phyloP scores from a whole-genome alignment of 768 basidiomycete genomes.

The Pholiota microspora region DNA sequence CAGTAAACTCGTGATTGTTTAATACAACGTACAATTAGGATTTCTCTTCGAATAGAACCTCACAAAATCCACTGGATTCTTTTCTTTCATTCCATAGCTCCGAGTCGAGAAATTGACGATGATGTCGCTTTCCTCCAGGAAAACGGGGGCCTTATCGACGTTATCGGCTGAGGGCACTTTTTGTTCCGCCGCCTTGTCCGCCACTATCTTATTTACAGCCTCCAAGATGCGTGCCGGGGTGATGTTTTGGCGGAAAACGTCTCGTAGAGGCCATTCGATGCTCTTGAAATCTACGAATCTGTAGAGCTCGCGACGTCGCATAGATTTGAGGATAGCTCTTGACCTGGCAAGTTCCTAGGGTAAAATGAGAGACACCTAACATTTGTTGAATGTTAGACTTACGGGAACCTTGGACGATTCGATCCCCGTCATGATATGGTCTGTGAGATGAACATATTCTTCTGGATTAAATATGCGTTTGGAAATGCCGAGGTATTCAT shows the following conservation, averaged over 20 bases:
- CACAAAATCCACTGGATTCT: constrained; percentile 64
- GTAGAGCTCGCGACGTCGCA: constrained; percentile 66
- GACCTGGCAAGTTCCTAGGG: constrained; percentile 62
- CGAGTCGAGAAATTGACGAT: constrained; percentile 59
- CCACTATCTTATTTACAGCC: background rate
- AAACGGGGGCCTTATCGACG: background rate
- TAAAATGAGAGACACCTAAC: background rate
- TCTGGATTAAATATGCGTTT: constrained; percentile 54
- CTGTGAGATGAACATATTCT: constrained; percentile 62
- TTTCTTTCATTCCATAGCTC: constrained; percentile 73
- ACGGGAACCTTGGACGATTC: constrained; percentile 52
- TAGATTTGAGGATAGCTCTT: constrained; percentile 57
- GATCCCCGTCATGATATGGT: constrained; percentile 60
- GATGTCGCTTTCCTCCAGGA: constrained; percentile 46
- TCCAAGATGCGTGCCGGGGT: constrained; percentile 43
- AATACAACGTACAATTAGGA: constrained; percentile 46
- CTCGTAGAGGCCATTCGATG: constrained; percentile 35
- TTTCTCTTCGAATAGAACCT: constrained; percentile 71
- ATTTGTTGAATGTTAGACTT: constrained; percentile 15
- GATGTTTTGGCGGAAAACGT: constrained; percentile 33
- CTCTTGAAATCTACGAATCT: constrained; percentile 63
- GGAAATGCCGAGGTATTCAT: constrained; percentile 61
- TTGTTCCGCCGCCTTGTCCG: background rate
- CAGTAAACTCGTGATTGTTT: too few relatives aligned
- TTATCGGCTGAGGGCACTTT: background rate